phyloP scores from a whole-genome alignment of 169 alveolate genomes.

The Plasmodium reichenowi region DNA sequence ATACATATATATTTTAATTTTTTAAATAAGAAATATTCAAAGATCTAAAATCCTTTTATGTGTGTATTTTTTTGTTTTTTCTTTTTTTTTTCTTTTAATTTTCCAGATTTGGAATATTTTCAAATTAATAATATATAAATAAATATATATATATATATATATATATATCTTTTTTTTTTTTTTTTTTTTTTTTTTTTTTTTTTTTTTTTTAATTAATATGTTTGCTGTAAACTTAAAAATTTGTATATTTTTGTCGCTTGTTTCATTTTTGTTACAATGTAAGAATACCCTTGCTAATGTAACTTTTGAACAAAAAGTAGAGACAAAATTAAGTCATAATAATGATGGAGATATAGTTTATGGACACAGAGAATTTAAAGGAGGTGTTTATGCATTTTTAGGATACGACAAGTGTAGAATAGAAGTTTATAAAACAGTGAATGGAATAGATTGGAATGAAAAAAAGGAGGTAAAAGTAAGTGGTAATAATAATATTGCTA shows the following conservation, averaged over 20 bases:
- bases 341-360: slow-evolving; percentile 9
- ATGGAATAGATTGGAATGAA: slow-evolving; percentile 16
- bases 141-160: too few relatives aligned
- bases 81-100: too few relatives aligned
- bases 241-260: not conserved
- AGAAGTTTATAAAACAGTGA: slow-evolving; percentile 5
- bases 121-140: too few relatives aligned
- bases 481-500: not conserved
- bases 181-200: slow-evolving; percentile 6
- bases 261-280: not conserved
- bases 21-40: too few relatives aligned
- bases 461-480: not conserved
- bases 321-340: slow-evolving; percentile 1
- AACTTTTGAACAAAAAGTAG: slow-evolving; percentile 2
- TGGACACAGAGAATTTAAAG: slow-evolving; percentile 8
- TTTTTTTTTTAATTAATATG: not conserved
- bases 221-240: not conserved
- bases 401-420: slow-evolving; percentile 18
- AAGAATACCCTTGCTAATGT: slow-evolving; percentile 7
- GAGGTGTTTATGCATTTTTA: slow-evolving; percentile 27
- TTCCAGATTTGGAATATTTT: too few relatives aligned
- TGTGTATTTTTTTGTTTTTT: too few relatives aligned
- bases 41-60: too few relatives aligned
- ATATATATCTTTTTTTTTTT: not conserved
- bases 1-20: too few relatives aligned